phyloP scores from a whole-genome alignment of 352 stramenopile genomes.

The Phytopythium ostracodes region DNA sequence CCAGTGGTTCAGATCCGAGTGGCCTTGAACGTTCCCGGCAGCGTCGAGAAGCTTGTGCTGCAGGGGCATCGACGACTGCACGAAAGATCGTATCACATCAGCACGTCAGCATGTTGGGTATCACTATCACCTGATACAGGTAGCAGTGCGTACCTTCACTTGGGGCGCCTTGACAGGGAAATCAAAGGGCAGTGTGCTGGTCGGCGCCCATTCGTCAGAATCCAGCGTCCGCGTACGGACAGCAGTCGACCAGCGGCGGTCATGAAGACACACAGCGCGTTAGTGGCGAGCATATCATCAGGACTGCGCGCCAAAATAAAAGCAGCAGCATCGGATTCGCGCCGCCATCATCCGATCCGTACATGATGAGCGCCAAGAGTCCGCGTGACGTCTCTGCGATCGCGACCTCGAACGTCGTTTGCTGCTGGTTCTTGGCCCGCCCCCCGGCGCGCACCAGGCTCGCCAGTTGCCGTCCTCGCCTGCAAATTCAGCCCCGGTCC shows the following conservation, averaged over 20 bases:
- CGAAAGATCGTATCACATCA: background rate
- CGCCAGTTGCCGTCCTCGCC: constrained; percentile 66
- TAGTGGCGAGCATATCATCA: background rate
- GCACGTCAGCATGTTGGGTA: background rate
- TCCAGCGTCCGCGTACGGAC: background rate
- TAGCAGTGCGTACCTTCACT: constrained; percentile 35
- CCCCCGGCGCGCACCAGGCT: constrained; percentile 78
- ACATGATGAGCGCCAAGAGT: constrained; percentile 46
- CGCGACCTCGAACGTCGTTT: constrained; percentile 79
- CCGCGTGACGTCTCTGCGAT: constrained; percentile 58
- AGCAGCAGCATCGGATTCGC: background rate
- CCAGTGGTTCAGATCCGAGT: constrained; percentile 77
- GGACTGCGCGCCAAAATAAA: background rate
- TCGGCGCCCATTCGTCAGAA: background rate
- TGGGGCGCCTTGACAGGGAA: constrained; percentile 69
- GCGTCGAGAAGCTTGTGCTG: constrained; percentile 75
- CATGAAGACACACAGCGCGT: background rate
- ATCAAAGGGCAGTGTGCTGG: constrained; percentile 62
- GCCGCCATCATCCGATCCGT: constrained; percentile 3
- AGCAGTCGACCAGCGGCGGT: no score
- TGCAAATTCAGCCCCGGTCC: constrained; percentile 10
- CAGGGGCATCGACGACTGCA: constrained; percentile 59
- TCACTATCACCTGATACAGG: background rate
- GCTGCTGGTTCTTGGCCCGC: constrained; percentile 81
- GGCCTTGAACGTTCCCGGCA: constrained; percentile 59